Evolutionary conservation across 495 filamentous ascomycete genomes (phyloP).

Genomic region (Lasiosphaeris hirsuta): DNA sequence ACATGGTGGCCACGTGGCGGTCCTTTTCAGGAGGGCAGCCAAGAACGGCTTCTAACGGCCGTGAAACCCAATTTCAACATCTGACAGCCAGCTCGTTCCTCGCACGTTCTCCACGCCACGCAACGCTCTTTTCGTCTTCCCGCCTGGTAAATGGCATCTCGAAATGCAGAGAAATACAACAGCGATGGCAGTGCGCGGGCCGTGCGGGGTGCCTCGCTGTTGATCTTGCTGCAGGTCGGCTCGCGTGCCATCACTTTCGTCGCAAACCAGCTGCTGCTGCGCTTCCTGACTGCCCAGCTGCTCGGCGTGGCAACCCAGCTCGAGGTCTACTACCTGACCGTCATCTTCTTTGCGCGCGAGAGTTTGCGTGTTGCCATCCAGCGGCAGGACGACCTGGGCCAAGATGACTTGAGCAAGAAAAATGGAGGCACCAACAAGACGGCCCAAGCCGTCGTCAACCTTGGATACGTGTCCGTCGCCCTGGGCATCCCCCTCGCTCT

Average conservation of each 20-base stretch:
- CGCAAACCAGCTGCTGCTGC: slow-evolving; percentile 85
- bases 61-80: background rate
- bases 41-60: background rate
- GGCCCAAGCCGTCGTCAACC: slow-evolving; percentile 74
- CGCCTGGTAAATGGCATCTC: slow-evolving; percentile 1
- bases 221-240: slow-evolving; percentile 80
- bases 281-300: slow-evolving; percentile 76
- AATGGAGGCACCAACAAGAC: background rate
- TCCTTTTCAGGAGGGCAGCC: background rate
- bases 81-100: no score
- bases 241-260: slow-evolving; percentile 85
- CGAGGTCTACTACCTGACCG: slow-evolving; percentile 82
- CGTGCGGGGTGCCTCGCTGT: slow-evolving; percentile 66
- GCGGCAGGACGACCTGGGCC: slow-evolving; percentile 52
- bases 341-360: slow-evolving; percentile 89
- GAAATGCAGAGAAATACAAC: background rate
- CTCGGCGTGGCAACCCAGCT: slow-evolving; percentile 84
- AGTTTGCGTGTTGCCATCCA: slow-evolving; percentile 82
- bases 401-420: slow-evolving; percentile 18
- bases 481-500: slow-evolving; percentile 65
- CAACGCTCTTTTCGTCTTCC: background rate
- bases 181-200: slow-evolving; percentile 22
- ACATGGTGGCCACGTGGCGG: background rate
- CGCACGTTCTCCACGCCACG: background rate
- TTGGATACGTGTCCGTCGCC: slow-evolving; percentile 72